Conservation (phyloP, 805 yeast species). For the Dipodascus geniculatus region DNA sequence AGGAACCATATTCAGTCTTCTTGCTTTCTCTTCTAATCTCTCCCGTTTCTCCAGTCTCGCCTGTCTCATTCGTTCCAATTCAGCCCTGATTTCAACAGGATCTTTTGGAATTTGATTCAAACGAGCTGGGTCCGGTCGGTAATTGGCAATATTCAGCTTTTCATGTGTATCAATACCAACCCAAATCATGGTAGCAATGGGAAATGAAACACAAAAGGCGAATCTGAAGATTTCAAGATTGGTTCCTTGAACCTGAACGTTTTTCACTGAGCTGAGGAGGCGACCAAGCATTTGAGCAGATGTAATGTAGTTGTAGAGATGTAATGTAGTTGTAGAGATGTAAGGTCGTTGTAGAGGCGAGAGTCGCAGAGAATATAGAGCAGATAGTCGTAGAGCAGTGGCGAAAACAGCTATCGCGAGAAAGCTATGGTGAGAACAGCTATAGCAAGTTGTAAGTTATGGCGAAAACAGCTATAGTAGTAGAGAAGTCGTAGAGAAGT, state of each 20-base stretch:
- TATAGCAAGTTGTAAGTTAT: too few relatives aligned
- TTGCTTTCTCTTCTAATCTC: slow-evolving; percentile 60
- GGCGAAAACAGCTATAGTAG: too few relatives aligned
- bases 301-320: neutral
- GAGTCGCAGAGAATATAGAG: too few relatives aligned
- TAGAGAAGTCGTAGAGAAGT: too few relatives aligned
- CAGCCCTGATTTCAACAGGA: slow-evolving; percentile 83
- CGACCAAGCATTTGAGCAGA: neutral
- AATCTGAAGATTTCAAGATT: slow-evolving; percentile 18
- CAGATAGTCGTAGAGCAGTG: too few relatives aligned
- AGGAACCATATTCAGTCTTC: slow-evolving; percentile 58
- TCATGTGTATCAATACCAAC: slow-evolving; percentile 84
- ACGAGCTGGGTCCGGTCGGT: slow-evolving; percentile 95
- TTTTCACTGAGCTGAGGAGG: neutral
- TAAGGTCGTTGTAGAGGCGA: too few relatives aligned
- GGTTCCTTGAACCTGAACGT: slow-evolving; percentile 13
- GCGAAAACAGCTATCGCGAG: too few relatives aligned
- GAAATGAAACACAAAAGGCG: slow-evolving; percentile 73
- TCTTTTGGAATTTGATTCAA: slow-evolving; percentile 87
- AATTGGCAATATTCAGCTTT: slow-evolving; percentile 83
- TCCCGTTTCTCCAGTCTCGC: slow-evolving; percentile 64
- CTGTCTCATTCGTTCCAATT: slow-evolving; percentile 73
- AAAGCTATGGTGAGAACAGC: too few relatives aligned
- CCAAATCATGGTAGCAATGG: slow-evolving; percentile 85
- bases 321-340: too few relatives aligned